Percentiles rank a stretch among this genome's conserved stretches.
Conservation (phyloP, 2,329 filamentous ascomycete genomes). For the Dendrostoma leiphaemia region DNA sequence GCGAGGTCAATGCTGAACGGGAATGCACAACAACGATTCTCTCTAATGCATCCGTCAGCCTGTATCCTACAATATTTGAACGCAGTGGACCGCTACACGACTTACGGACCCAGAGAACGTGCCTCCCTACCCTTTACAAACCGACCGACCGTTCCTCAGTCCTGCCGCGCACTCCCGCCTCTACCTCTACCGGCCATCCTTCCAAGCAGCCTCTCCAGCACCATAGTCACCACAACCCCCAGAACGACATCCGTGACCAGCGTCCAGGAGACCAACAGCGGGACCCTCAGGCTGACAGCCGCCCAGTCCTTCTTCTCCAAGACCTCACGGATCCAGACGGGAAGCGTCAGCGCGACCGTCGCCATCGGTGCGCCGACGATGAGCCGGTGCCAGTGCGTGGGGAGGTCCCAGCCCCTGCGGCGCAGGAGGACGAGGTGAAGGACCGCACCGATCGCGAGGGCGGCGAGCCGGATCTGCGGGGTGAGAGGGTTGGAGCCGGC, state of each 20-base stretch:
- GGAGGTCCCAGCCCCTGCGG: conserved; percentile 6
- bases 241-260: not conserved
- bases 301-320: not conserved
- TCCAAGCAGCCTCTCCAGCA: not conserved
- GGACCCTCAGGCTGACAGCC: not conserved
- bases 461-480: not conserved
- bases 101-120: too few species aligned
- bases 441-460: not conserved
- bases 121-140: too few species aligned
- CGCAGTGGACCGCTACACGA: not conserved
- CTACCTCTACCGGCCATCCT: not conserved
- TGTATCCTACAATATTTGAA: too few species aligned
- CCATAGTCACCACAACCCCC: not conserved
- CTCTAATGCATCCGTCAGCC: too few species aligned
- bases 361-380: not conserved
- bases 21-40: too few species aligned
- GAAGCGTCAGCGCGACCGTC: not conserved
- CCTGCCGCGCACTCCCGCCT: not conserved
- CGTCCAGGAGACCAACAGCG: not conserved
- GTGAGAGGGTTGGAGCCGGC: not conserved
- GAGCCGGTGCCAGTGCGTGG: not conserved
- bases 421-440: conserved; percentile 2
- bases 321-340: not conserved
- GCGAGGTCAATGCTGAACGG: too few species aligned
- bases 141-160: not conserved